Evolutionary conservation across 345 rosid species (phyloP).

Genomic region (Populus ilicifolia): DNA sequence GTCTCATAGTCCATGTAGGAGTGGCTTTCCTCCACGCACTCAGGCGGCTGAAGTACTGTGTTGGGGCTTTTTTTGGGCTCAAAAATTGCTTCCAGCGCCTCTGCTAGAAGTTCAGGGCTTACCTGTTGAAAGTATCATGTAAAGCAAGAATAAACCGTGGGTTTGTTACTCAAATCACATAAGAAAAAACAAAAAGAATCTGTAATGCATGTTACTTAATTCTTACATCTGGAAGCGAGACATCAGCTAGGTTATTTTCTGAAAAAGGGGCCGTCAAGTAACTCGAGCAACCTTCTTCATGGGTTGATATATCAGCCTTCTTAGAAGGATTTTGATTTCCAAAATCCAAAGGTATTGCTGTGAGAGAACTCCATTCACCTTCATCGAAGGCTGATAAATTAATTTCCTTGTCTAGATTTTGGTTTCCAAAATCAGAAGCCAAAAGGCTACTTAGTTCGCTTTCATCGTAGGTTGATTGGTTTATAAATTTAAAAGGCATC

Average conservation of each 20-base stretch:
- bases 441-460: background rate
- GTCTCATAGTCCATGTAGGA: background rate
- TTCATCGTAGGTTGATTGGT: background rate
- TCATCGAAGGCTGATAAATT: background rate
- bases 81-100: background rate
- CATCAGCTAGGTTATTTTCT: background rate
- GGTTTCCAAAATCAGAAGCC: background rate
- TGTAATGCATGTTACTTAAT: background rate
- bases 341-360: background rate
- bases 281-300: background rate
- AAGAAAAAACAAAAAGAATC: background rate
- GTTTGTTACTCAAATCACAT: background rate
- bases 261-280: background rate
- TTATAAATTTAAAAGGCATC: background rate
- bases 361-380: background rate
- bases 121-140: background rate
- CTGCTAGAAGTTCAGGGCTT: background rate
- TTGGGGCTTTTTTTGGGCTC: background rate
- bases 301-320: slow-evolving; percentile 2
- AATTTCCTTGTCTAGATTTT: background rate
- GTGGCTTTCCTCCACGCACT: background rate
- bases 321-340: slow-evolving; percentile 4
- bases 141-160: background rate
- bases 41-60: background rate
- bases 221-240: background rate